phyloP scores from a whole-genome alignment of 2,329 filamentous ascomycete genomes.

The Verticillium klebahnii region DNA sequence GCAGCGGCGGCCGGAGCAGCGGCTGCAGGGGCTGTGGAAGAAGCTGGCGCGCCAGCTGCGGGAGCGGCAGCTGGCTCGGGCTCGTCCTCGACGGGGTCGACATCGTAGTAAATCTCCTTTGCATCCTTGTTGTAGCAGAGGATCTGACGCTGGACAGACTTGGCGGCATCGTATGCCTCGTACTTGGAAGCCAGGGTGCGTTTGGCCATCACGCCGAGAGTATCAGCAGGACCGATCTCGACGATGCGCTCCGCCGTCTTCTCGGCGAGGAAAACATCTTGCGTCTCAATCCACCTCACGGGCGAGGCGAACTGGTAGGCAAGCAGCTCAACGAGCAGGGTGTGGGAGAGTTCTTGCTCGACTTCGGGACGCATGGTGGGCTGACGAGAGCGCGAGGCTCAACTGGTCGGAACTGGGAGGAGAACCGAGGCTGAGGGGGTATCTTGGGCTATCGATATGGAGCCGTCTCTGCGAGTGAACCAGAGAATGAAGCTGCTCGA shows the following conservation, averaged over 20 bases:
- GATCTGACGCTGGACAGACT: slow-evolving; percentile 94
- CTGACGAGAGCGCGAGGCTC: slow-evolving; percentile 12
- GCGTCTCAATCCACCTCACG: slow-evolving; percentile 99
- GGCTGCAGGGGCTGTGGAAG: slow-evolving; percentile 42
- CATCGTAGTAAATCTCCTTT: slow-evolving; percentile 99
- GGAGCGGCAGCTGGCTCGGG: slow-evolving; percentile 54
- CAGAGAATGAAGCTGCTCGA: neutral
- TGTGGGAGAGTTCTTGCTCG: slow-evolving; percentile 98
- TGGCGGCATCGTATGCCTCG: slow-evolving; percentile 96
- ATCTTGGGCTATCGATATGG: slow-evolving; percentile 3
- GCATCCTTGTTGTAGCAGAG: slow-evolving; percentile 99
- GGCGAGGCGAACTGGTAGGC: slow-evolving; percentile 99
- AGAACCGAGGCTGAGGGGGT: slow-evolving; percentile 9
- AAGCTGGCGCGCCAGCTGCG: slow-evolving; percentile 23
- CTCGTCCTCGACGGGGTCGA: slow-evolving; percentile 91
- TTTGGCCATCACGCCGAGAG: slow-evolving; percentile 95
- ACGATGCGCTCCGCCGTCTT: slow-evolving; percentile 96
- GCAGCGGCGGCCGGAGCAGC: slow-evolving; percentile 54
- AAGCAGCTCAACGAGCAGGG: slow-evolving; percentile 94
- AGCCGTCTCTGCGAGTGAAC: neutral
- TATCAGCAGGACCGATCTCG: slow-evolving; percentile 95
- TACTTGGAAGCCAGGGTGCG: slow-evolving; percentile 94
- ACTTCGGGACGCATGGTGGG: slow-evolving; percentile 90
- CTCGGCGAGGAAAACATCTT: slow-evolving; percentile 98
- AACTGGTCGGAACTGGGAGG: slow-evolving; percentile 12